Evolutionary conservation across 768 basidiomycete species (phyloP), one percentile per base, ranked within the genome.

Genomic region (Boletellus ananiceps): DNA sequence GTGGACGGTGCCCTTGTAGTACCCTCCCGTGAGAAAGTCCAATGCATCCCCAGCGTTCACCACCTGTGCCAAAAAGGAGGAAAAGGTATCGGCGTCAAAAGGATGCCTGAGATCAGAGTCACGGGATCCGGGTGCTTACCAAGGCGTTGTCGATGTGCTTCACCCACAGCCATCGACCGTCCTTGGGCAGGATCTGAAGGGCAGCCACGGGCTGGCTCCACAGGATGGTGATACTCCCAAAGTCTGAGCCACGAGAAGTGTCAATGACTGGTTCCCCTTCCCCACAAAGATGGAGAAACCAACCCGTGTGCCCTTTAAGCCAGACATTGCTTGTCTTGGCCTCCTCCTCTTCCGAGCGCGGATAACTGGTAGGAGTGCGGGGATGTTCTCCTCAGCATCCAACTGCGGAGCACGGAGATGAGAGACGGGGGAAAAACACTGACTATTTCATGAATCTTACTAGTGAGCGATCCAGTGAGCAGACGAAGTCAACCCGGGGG

Each of bases 401-500:
- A 29, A 9, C 29, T 8, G 2, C n/a, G 38, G 46, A 6, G 40
- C 8, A 16, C 8, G 16, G 14, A 35, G n/a, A 1, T 5, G 14
- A 29, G 15, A 36, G 14, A 8, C 21, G 23, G 18, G 13, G 25
- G 18, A 12, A n/a, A 42, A 19, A 35, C 2, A 55, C 78, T 12
- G 25, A 81, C 81, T 84, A 84, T 68, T 84, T 83, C 80, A 83
- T 83, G 62, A 78, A 82, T 40, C 82, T 72, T 6, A 78, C 82
- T 83, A 46, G 29, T 16, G 16, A 27, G 14, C 6, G 19, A 29
- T 2, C 29, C 11, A 33, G 27, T 52, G 21, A 50, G 50, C 13
- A 40, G 12, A 19, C 4, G 11, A 8, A 5, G 8, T 9, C 11
- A 29, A 11, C 19, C n/a, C 4, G 9, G 34, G 18, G 8, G 12